These are phyloP conservation scores for Cerioporus squamosus DNA, from an alignment of 1,284 basidiomycete genomes.

Conservation along the genomic window DNA sequence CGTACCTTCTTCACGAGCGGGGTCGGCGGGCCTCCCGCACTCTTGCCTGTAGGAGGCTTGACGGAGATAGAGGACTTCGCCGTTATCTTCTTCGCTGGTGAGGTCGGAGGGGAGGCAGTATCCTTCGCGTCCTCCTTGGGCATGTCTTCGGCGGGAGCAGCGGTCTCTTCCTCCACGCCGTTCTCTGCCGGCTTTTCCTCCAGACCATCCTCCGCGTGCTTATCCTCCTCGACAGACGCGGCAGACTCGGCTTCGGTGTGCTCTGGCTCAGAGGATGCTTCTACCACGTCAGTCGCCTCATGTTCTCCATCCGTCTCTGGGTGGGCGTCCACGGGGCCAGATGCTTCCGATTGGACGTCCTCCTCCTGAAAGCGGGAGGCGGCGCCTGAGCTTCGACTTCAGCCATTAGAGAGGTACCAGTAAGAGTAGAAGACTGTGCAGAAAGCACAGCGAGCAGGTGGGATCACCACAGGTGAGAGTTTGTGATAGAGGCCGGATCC, in stretches of 20 bases:
- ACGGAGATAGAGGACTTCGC: slow-evolving; percentile 36
- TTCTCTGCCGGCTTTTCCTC: slow-evolving; percentile 20
- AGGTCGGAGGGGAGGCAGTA: slow-evolving; percentile 20
- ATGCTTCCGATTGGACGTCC: slow-evolving; percentile 28
- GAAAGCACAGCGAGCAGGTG: slow-evolving; percentile 27
- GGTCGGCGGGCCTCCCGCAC: slow-evolving; percentile 44
- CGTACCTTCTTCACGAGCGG: slow-evolving; percentile 70
- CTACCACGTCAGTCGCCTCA: slow-evolving; percentile 50
- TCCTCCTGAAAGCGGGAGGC: slow-evolving; percentile 29
- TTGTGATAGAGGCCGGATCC: slow-evolving; percentile 22
- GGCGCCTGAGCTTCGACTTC: slow-evolving; percentile 43
- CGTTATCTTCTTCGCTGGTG: slow-evolving; percentile 32
- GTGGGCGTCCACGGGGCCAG: slow-evolving; percentile 31
- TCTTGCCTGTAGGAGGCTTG: slow-evolving; percentile 48
- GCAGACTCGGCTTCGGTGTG: slow-evolving; percentile 18
- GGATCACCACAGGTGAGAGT: slow-evolving; percentile 27
- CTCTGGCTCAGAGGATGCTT: slow-evolving; percentile 35
- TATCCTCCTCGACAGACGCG: slow-evolving; percentile 21
- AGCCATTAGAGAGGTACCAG: slow-evolving; percentile 46
- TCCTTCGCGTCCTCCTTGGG: slow-evolving; percentile 23
- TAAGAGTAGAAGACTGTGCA: slow-evolving; percentile 30
- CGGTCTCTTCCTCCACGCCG: slow-evolving; percentile 13
- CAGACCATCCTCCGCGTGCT: slow-evolving; percentile 22
- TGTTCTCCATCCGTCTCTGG: slow-evolving; percentile 47
- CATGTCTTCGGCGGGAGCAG: slow-evolving; percentile 17